A percentile compares a stretch with the other conserved stretches of the same genome.
Conservation (phyloP, 2,329 filamentous ascomycete genomes). For the Scedosporium aurantiacum region DNA sequence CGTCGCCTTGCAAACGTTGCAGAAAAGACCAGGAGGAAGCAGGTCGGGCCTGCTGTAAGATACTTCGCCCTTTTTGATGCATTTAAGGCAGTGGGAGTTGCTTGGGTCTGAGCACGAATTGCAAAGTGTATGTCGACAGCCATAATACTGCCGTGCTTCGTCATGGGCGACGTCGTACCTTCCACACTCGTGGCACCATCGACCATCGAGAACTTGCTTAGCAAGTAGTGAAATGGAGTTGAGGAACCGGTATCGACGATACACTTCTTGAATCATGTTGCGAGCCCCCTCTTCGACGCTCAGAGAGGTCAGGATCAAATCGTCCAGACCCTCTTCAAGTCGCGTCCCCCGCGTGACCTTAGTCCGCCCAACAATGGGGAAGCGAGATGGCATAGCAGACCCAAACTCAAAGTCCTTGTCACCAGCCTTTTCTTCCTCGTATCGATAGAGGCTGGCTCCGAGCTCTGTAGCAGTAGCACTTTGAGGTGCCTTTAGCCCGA, state of each 20-base stretch:
- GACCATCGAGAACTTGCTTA: neutral
- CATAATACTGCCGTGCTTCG: neutral
- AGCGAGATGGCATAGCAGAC: constrained; percentile 8
- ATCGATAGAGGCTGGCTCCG: neutral
- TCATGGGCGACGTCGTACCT: neutral
- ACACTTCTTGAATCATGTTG: neutral
- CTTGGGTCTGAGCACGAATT: neutral
- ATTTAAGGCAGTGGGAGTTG: neutral
- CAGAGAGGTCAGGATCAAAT: constrained; percentile 12
- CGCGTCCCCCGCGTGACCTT: constrained; percentile 10
- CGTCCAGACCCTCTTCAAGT: constrained; percentile 13
- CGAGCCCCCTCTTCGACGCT: constrained; percentile 5
- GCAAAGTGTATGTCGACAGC: neutral
- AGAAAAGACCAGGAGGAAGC: neutral
- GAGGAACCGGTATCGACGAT: constrained; percentile 2
- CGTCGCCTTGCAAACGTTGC: constrained; percentile 5
- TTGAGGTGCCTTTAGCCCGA: constrained; percentile 7
- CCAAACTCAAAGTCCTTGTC: constrained; percentile 14
- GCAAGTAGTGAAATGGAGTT: neutral
- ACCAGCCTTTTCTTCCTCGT: neutral
- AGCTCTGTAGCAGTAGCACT: neutral
- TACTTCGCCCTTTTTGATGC: neutral
- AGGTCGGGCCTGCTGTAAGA: neutral
- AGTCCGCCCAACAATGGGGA: constrained; percentile 8
- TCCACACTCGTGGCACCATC: neutral